Evolutionary conservation across 257 asterid species (phyloP).

Genomic region (Petunia axillaris): DNA sequence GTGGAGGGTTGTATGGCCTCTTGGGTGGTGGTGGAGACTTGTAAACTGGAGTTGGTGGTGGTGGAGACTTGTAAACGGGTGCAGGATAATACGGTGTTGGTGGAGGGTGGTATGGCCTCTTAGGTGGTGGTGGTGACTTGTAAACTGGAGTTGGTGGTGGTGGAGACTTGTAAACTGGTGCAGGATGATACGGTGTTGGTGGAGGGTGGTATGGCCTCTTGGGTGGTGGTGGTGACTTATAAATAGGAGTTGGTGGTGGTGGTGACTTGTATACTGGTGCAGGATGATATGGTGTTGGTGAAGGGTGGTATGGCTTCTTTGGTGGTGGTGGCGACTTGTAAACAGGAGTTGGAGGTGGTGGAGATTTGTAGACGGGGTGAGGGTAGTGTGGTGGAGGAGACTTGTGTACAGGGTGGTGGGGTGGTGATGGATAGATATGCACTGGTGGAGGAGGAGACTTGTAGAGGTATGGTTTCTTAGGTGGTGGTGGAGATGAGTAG

Average conservation of each 20-base stretch:
- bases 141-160: not conserved
- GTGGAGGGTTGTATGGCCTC: not conserved
- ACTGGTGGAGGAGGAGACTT: conserved; percentile 23
- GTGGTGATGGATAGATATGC: conserved; percentile 11
- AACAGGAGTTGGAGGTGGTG: not conserved
- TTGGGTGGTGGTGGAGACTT: conserved; percentile 18
- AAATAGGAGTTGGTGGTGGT: not conserved
- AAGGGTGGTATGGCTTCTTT: not conserved
- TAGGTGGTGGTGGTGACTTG: not conserved
- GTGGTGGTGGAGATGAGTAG: conserved; percentile 23
- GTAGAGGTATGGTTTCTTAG: not conserved
- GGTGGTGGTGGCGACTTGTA: conserved; percentile 17
- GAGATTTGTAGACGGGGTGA: not conserved
- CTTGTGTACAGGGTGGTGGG: conserved; percentile 10
- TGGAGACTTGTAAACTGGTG: not conserved
- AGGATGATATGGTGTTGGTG: not conserved
- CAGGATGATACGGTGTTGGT: not conserved
- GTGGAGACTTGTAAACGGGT: not conserved
- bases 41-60: not conserved
- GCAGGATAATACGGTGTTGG: not conserved
- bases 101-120: not conserved
- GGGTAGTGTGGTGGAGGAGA: conserved; percentile 23
- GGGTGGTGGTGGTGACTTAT: not conserved
- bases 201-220: not conserved
- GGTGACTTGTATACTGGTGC: not conserved